Evolutionary conservation across 2,329 filamentous ascomycete species (phyloP), one percentile per base, ranked within the genome.

Genomic region (Fusarium praegraminearum): DNA sequence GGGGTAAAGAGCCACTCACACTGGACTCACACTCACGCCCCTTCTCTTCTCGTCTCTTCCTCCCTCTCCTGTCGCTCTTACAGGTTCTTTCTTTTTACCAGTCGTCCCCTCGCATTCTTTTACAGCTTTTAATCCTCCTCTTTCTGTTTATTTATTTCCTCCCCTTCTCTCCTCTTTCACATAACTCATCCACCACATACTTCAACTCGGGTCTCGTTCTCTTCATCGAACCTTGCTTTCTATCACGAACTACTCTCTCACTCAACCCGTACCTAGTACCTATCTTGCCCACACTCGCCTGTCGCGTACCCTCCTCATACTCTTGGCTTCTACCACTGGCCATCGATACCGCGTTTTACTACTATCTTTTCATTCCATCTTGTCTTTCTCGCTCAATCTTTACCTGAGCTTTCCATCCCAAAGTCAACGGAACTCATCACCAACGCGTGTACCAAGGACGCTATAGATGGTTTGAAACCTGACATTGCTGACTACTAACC

Each of bases 401-500:
- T 45, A 30, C 54, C 55, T 52, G 15, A 61, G 44, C 65, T 47
- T 58, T 24, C 63, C 35, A 38, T 41, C 26, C 55, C 62, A 49
- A 32, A 32, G 41, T 35, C 51, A 41, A 47, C 30, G 49, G 53
- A 68, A 26, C 44, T 38, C 59, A 67, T 68, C 67, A 65, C 47
- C 62, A 57, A 41, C 52, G 54, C 32, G 68, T 68, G 52, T 65
- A 47, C 41, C 45, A 40, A 56, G 61, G 60, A 62, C 69, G 66
- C 62, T 67, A 65, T 70, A 74, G 70, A 75, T 72, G 75, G 74
- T 78, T 78, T 77, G 76, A 40, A 40, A 40, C 36, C 36, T 78
- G 67, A 71, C 67, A 71, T 66, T 60, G 63, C 62, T 77, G 67
- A 76, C 69, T 76, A 78, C 76, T 78, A 73, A 78, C 70, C 43